Evolutionary conservation across 2,329 filamentous ascomycete species (phyloP).

Genomic region (Fusarium liriodendri): DNA sequence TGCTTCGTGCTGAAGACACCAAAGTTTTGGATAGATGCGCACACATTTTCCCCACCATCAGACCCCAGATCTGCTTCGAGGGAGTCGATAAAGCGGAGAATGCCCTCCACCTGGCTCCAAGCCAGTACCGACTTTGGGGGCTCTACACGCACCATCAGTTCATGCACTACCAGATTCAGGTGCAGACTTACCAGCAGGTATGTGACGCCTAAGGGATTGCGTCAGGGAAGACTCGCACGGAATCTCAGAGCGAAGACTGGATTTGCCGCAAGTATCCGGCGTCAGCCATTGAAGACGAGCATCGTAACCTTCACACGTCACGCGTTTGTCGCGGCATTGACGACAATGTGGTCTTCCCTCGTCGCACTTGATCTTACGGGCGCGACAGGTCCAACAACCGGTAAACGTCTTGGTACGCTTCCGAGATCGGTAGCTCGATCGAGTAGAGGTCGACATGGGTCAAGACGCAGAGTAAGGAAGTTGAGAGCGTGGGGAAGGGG

Average conservation of each 20-base stretch:
- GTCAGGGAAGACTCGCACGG: not conserved
- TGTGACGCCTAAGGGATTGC: constrained; percentile 5
- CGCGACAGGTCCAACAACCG: constrained; percentile 53
- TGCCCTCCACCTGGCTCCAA: constrained; percentile 23
- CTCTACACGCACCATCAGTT: not conserved
- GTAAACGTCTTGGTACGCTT: constrained; percentile 45
- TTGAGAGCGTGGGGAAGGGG: not conserved
- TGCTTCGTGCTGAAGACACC: constrained; percentile 15
- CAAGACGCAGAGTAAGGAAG: not conserved
- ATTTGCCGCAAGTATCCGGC: not conserved
- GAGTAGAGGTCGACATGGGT: constrained; percentile 14
- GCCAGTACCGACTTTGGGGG: constrained; percentile 11
- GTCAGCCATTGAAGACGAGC: constrained; percentile 45
- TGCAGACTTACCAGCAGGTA: constrained; percentile 17
- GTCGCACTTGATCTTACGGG: constrained; percentile 53
- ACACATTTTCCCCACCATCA: not conserved
- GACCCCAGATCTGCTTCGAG: constrained; percentile 1
- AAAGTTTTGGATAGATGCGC: constrained; percentile 17
- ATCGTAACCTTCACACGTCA: constrained; percentile 48
- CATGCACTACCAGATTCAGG: not conserved
- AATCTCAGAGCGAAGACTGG: not conserved
- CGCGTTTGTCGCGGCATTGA: constrained; percentile 46
- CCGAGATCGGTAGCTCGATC: not conserved
- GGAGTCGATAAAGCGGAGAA: constrained; percentile 21
- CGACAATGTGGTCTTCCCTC: constrained; percentile 48